Percentiles rank a stretch among this genome's conserved stretches.
phyloP scores from a whole-genome alignment of 2,329 filamentous ascomycete species.

The Septoria linicola region DNA sequence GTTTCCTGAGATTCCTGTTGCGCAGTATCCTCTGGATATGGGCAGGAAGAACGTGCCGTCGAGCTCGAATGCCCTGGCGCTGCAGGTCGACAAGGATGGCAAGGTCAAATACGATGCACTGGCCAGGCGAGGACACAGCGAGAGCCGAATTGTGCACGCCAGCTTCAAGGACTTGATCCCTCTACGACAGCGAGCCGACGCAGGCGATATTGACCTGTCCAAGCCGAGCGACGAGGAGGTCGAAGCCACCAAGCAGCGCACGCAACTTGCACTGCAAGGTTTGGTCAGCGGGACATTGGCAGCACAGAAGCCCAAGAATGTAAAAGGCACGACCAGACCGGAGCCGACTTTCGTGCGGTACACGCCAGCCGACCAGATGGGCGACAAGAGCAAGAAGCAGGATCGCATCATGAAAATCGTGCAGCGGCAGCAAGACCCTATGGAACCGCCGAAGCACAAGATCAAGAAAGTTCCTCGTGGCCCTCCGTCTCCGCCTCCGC shows the following conservation, averaged over 20 bases:
- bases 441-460: constrained; percentile 98
- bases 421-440: constrained; percentile 85
- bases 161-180: constrained; percentile 98
- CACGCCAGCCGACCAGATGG: constrained; percentile 96
- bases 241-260: constrained; percentile 78
- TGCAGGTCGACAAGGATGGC: constrained; percentile 86
- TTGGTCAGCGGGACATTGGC: constrained; percentile 83
- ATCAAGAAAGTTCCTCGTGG: constrained; percentile 97
- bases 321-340: constrained; percentile 74
- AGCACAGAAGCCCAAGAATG: constrained; percentile 93
- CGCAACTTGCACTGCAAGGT: constrained; percentile 77
- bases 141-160: constrained; percentile 82
- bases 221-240: constrained; percentile 84
- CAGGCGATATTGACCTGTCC: constrained; percentile 84
- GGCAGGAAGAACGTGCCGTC: constrained; percentile 67
- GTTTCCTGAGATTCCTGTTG: constrained; percentile 89
- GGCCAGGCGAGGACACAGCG: constrained; percentile 81
- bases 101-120: constrained; percentile 97
- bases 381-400: constrained; percentile 77
- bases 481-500: constrained; percentile 86
- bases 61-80: constrained; percentile 81
- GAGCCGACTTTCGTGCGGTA: constrained; percentile 95
- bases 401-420: constrained; percentile 99
- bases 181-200: constrained; percentile 85
- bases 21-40: constrained; percentile 96